These are phyloP conservation scores for Boletus patriciae DNA, from an alignment of 768 basidiomycete species.

Conservation along the genomic window DNA sequence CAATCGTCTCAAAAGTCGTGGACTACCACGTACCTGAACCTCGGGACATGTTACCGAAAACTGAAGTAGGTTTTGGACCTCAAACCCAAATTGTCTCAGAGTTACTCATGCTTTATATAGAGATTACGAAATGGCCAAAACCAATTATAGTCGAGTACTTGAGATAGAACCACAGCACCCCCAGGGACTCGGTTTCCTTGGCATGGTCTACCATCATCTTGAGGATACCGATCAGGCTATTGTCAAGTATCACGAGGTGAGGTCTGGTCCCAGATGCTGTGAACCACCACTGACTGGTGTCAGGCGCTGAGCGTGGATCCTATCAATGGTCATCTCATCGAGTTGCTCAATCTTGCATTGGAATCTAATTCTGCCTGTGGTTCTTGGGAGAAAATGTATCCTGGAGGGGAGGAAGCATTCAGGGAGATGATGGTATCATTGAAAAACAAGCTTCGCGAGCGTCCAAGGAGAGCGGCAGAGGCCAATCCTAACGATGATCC, in stretches of 20 bases:
- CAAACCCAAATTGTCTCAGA: not conserved
- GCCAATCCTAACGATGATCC: slow-evolving; percentile 16
- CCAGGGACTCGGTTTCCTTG: slow-evolving; percentile 81
- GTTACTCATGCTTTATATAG: slow-evolving; percentile 30
- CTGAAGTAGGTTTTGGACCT: slow-evolving; percentile 53
- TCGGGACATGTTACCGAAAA: slow-evolving; percentile 87
- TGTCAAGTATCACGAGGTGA: slow-evolving; percentile 87
- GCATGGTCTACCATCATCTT: slow-evolving; percentile 81
- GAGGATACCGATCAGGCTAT: slow-evolving; percentile 79
- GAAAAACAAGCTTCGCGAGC: slow-evolving; percentile 31
- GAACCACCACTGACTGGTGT: not conserved
- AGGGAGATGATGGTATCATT: slow-evolving; percentile 33
- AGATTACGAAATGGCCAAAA: slow-evolving; percentile 63
- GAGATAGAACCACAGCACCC: slow-evolving; percentile 85
- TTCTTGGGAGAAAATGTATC: slow-evolving; percentile 35
- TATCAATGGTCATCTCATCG: slow-evolving; percentile 77
- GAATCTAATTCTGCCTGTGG: slow-evolving; percentile 45
- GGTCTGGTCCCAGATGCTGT: slow-evolving; percentile 18
- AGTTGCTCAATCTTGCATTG: slow-evolving; percentile 78
- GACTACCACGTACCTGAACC: slow-evolving; percentile 88
- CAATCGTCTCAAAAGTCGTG: slow-evolving; percentile 84
- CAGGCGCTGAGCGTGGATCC: slow-evolving; percentile 81
- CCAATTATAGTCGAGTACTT: slow-evolving; percentile 75
- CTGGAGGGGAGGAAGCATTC: slow-evolving; percentile 37
- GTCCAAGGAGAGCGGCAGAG: slow-evolving; percentile 20